Evolutionary conservation across 495 filamentous ascomycete genomes (phyloP), one percentile per base, ranked within the genome.

Genomic region (Talaromyces proteolyticus): DNA sequence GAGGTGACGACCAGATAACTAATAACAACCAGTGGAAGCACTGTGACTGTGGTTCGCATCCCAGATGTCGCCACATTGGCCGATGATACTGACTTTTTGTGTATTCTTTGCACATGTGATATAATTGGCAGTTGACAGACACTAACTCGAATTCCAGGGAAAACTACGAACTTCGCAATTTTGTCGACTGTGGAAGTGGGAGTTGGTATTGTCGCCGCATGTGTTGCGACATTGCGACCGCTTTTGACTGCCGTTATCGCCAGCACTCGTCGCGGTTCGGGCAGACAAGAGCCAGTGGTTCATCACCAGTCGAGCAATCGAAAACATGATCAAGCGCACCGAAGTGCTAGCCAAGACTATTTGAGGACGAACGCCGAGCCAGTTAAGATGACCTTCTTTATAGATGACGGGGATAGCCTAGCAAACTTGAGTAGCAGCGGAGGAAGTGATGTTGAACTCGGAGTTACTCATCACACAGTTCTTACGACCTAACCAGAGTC

Each of bases 21-120:
- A 24, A n/a, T n/a, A 45, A 44, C 4, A 22, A 43, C 8, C 41
- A 68, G 65, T 25, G 70, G 61, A 6, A 66, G 60, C 1, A 55
- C 64, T 12, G 69, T 65, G 14, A 70, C 66, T 4, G 64, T 74
- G 44, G 56, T 74, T 21, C 66, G 70, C 6, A 61, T 74, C 20
- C 66, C 65, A 12, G 72, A 64, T 46, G 53, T 70, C n/a, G 50
- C 57, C 25, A 54, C 59, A 6, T 50, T 72, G 22, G 46, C 47
- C 0, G 48, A 61, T 19, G 42, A 47, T 19, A 38, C 44, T 6
- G 66, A 69, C 44, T 59, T 65, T 17, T 47, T 66, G 14, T 67
- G 44, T 45, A 45, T 45, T 4, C n/a, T n/a, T 45, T 6, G 4
- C 19, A 7, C 21, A 4, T 21, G 5, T 21, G n/a, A 17, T 5